These are phyloP conservation scores for Cladophialophora yegresii DNA, from an alignment of 2,329 filamentous ascomycete genomes.

Conservation along the genomic window DNA sequence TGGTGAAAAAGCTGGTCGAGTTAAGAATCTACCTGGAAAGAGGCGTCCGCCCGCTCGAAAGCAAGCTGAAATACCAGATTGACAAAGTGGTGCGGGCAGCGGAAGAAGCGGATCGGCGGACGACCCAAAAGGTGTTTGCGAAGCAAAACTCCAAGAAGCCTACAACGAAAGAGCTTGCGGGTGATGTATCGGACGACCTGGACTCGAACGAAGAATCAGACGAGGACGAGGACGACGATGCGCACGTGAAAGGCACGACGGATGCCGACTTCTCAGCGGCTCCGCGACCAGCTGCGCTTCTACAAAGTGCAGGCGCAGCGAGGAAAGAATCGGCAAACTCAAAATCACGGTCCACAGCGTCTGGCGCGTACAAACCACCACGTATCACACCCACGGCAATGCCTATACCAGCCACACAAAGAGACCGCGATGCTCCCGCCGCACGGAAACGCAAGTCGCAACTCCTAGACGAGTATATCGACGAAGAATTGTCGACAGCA, in stretches of 20 bases:
- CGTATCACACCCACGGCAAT: conserved; percentile 84
- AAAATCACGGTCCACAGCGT: conserved; percentile 40
- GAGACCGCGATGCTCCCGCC: conserved; percentile 57
- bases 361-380: conserved; percentile 80
- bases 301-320: conserved; percentile 20
- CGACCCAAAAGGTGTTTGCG: conserved; percentile 41
- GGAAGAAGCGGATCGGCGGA: conserved; percentile 65
- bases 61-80: conserved; percentile 89
- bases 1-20: conserved; percentile 85
- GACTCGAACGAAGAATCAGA: conserved; percentile 48
- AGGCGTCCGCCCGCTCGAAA: conserved; percentile 85
- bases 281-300: conserved; percentile 24
- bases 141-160: conserved; percentile 40
- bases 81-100: conserved; percentile 90
- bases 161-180: conserved; percentile 39
- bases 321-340: conserved; percentile 10
- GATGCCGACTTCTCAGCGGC: conserved; percentile 39
- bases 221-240: conserved; percentile 49
- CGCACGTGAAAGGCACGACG: conserved; percentile 65
- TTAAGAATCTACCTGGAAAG: conserved; percentile 90
- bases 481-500: conserved; percentile 76
- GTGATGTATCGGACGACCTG: conserved; percentile 44
- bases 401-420: conserved; percentile 59
- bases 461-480: conserved; percentile 89
- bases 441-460: conserved; percentile 68